Percentiles rank a stretch among this genome's conserved stretches.
These are phyloP conservation scores for Penicillium freii DNA, from an alignment of 2,329 filamentous ascomycete genomes.

Conservation along the genomic window DNA sequence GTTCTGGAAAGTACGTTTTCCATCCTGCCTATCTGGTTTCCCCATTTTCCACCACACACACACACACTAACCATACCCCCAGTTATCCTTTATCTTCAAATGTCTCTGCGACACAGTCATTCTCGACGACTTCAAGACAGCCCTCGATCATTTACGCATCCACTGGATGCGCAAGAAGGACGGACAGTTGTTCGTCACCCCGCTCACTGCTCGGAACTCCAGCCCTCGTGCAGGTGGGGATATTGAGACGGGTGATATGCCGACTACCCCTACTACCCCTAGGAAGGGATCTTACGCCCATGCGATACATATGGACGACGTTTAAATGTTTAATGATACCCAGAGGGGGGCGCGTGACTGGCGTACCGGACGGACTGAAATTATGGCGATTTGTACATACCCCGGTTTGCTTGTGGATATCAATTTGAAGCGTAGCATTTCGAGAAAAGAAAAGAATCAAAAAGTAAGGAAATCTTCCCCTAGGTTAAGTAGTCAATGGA, in stretches of 20 bases:
- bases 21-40: too few relatives aligned
- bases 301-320: neutral
- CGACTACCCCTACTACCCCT: neutral
- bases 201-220: neutral
- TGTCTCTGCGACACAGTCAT: constrained; percentile 66
- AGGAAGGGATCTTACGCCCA: neutral
- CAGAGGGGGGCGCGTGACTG: neutral
- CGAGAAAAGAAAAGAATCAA: neutral
- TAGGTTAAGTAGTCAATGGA: neutral
- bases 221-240: neutral
- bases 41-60: neutral
- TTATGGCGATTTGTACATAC: neutral
- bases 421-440: neutral
- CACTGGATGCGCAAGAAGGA: constrained; percentile 35
- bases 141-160: constrained; percentile 41
- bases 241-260: neutral
- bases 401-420: neutral
- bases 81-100: constrained; percentile 62
- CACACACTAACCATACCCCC: neutral
- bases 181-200: constrained; percentile 11
- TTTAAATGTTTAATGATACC: neutral
- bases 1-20: constrained; percentile 54
- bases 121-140: constrained; percentile 67
- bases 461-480: too few relatives aligned
- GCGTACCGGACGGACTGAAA: neutral